Base-by-base conservation (phyloP, 805 yeast species). In the Saccharomycopsis oosterbeekiorum region DNA sequence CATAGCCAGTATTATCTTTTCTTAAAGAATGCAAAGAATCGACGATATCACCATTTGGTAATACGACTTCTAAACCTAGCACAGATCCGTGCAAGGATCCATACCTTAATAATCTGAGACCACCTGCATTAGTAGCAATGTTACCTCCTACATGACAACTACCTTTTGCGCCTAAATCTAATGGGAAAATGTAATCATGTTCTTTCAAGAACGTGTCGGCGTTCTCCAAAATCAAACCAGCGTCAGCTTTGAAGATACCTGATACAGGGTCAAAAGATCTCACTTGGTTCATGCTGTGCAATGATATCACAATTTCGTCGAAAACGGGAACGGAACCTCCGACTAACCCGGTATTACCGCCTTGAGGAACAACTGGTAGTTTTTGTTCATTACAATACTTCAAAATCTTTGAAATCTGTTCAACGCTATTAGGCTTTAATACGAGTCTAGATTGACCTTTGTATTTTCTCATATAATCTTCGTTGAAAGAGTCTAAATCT, bases 51-150 rank as follows among this genome's bases (percentile, higher is more conserved):
- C 98, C 66, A 71, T 90, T 88, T 15, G 97, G 88, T 68, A 92
- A 76, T n/a, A 92, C 97, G 14, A 84, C 97, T 74, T 92, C 97
- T 61, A 92, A 76, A 1, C 98, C 98, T 56, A 92, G 76, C 0
- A 92, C 96, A 24, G 90, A 77, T 3, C 98, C 98, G 70, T 93
- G 98, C 66, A 92, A 80, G 5, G 96, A 89, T 2, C 97, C 97
- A 71, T 90, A 92, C 67, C 96, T 80, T 64, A 92, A 75, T 58
- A 92, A 77, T 70, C 98, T 78, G 68, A 92, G 79, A 1, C 98
- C 98, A 70, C 98, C 98, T 4, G 98, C 98, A 71, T 93, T 93
- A 19, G 97, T 90, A 19, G 97, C 96, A 54, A 90, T 93, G 59
- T 85, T 88, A 66, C 97, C 98, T 67, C 97, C 97, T 64, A 93